phyloP scores from a whole-genome alignment of 2,329 filamentous ascomycete species.

The Ophiostoma sp. region DNA sequence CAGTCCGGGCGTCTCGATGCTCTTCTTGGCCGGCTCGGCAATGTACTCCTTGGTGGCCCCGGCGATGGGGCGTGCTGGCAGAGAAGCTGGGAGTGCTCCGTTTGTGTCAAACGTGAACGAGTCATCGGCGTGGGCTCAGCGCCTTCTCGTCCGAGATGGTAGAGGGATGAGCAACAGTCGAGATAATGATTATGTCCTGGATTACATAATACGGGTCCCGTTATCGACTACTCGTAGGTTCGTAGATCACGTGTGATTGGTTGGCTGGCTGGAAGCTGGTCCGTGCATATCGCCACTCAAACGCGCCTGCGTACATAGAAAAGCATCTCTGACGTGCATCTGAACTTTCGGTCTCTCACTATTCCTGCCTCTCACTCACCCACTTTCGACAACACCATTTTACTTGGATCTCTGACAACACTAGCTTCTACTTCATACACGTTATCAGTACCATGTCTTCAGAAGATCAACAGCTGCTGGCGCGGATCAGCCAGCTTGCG shows the following conservation, averaged over 20 bases:
- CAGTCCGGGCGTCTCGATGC: not conserved
- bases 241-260: not conserved
- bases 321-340: slow-evolving; percentile 3
- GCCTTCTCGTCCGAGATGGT: too few relatives aligned
- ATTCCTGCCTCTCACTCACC: not conserved
- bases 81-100: not conserved
- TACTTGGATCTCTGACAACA: not conserved
- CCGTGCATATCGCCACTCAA: not conserved
- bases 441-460: slow-evolving; percentile 35
- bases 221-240: too few relatives aligned
- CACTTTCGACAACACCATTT: not conserved
- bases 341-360: not conserved
- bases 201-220: too few relatives aligned
- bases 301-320: not conserved
- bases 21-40: not conserved
- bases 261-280: not conserved
- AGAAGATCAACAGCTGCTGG: slow-evolving; percentile 50
- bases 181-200: too few relatives aligned
- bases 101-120: not conserved
- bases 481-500: slow-evolving; percentile 48
- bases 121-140: not conserved
- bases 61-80: not conserved
- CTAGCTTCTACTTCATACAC: not conserved
- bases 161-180: too few relatives aligned
- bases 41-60: not conserved